Evolutionary conservation across 2,329 filamentous ascomycete species (phyloP).

Genomic region (Coniella vitis): DNA sequence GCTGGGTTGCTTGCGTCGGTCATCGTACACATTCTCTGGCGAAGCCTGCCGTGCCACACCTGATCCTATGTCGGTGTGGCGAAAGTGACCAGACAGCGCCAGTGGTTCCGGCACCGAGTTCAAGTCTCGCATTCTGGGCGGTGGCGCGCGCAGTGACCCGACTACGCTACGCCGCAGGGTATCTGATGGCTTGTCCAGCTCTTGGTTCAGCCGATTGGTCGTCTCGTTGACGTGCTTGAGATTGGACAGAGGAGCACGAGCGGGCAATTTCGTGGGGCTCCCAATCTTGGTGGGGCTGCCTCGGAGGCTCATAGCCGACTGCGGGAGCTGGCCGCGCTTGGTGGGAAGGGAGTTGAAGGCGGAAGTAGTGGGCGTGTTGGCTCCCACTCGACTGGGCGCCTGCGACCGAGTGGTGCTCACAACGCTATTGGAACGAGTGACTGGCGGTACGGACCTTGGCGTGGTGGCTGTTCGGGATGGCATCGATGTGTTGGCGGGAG

Average conservation of each 20-base stretch:
- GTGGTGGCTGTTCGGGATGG: slow-evolving; percentile 35
- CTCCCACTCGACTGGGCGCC: slow-evolving; percentile 32
- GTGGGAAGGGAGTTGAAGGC: slow-evolving; percentile 21
- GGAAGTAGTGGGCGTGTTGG: slow-evolving; percentile 51
- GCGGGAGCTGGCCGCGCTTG: slow-evolving; percentile 27
- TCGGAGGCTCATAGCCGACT: slow-evolving; percentile 26
- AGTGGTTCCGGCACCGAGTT: slow-evolving; percentile 44
- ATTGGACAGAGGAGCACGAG: slow-evolving; percentile 61
- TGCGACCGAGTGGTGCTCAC: slow-evolving; percentile 28
- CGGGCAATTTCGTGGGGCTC: slow-evolving; percentile 64
- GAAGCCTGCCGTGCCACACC: slow-evolving; percentile 55
- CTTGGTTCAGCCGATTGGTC: slow-evolving; percentile 59
- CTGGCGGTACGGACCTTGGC: slow-evolving; percentile 28
- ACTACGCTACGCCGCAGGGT: slow-evolving; percentile 37
- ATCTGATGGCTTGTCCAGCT: slow-evolving; percentile 27
- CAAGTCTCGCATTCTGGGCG: slow-evolving; percentile 89
- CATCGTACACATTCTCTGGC: slow-evolving; percentile 84
- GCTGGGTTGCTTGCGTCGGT: slow-evolving; percentile 31
- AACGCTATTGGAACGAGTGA: slow-evolving; percentile 27
- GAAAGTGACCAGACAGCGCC: slow-evolving; percentile 43
- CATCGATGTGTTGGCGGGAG: slow-evolving; percentile 51
- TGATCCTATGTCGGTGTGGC: slow-evolving; percentile 39
- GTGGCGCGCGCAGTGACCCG: slow-evolving; percentile 58
- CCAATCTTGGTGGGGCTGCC: slow-evolving; percentile 59
- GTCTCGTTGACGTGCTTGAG: slow-evolving; percentile 71